Evolutionary conservation across 202 grass and related monocot genomes (phyloP), one percentile per base, ranked within the genome.

Genomic region (Zizania palustris): DNA sequence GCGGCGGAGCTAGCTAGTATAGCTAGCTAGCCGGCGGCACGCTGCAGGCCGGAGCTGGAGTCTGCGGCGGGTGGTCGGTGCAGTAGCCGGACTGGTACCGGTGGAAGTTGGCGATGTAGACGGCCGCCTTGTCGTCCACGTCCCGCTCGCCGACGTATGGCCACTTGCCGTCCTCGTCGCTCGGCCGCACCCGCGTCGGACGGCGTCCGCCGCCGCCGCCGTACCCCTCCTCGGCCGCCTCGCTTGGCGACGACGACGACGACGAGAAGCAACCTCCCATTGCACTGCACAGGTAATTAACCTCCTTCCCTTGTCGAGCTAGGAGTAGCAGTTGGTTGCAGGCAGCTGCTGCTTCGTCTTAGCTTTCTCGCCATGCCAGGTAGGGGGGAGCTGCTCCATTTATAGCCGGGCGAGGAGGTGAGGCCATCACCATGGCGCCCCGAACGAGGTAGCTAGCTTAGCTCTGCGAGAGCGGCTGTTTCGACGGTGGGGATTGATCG

Each of bases 81-180:
- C 57, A 44, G 73, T 16, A 69, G 69, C 21, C 48, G 58, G 86
- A 77, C 66, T 81, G 83, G 21, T 69, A 10, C 55, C 61, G 73
- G 50, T 87, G 81, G 87, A 93, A 93, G 5, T 87, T 89, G 15
- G 15, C 80, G 65, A 93, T 89, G 84, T 53, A 89, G 28, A 59
- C 16, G 13, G 6, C 16, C 3, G 84, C 84, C 84, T 67, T 75
- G 14, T 1, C 19, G 77, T 93, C 86, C 4, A 93, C 84, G 57
- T 89, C 63, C 9, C 73, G 69, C 38, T 86, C 83, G 10, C 84
- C 85, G 9, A 82, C 83, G 62, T 22, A 82, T 51, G 63, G 80
- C 65, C 84, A 54, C 64, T 9, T 16, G 34, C 86, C 78, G 77
- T 93, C 90, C 39, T 89, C 69, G 74, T 92, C 86, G 71, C 84